A percentile compares a stretch with the other conserved stretches of the same genome.
These are phyloP conservation scores for Rhododendron kiyosumense DNA, from an alignment of 148 eudicot genomes.

Conservation along the genomic window DNA sequence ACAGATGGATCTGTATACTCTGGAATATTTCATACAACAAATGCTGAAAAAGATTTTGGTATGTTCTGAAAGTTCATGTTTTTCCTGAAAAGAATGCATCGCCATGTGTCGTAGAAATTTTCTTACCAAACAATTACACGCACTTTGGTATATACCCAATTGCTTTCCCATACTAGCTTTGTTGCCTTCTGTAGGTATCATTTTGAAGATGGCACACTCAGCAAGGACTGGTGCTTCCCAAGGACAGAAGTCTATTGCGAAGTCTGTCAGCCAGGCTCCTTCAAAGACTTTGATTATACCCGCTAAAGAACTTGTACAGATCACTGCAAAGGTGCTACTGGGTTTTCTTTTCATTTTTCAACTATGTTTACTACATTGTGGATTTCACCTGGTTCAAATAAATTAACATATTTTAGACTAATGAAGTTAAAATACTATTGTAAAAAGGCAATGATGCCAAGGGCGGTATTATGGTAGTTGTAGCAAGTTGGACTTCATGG, in stretches of 20 bases:
- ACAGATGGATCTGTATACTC: conserved; percentile 72
- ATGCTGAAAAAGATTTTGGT: conserved; percentile 79
- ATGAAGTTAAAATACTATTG: not conserved
- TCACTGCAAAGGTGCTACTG: conserved; percentile 69
- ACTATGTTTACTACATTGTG: not conserved
- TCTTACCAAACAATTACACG: not conserved
- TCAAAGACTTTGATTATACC: conserved; percentile 67
- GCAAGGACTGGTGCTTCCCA: conserved; percentile 48
- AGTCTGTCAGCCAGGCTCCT: conserved; percentile 51
- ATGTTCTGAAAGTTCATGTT: conserved; percentile 14
- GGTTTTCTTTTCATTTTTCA: not conserved
- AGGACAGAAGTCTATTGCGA: conserved; percentile 49
- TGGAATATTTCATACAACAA: conserved; percentile 81
- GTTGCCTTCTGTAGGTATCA: conserved; percentile 46
- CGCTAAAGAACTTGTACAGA: conserved; percentile 77
- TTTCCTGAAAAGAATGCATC: not conserved
- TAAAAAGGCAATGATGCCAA: not conserved
- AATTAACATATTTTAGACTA: not conserved
- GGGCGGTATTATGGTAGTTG: not conserved
- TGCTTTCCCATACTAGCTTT: conserved; percentile 1
- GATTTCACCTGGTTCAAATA: not conserved
- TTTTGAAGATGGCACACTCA: conserved; percentile 81
- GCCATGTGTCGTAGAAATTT: not conserved
- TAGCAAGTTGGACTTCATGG: not conserved
- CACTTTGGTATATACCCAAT: not conserved